Percentiles rank a stretch among this genome's conserved stretches.
These are phyloP conservation scores for Trichophaea hybrida DNA, from an alignment of 2,329 filamentous ascomycete genomes.

Conservation along the genomic window DNA sequence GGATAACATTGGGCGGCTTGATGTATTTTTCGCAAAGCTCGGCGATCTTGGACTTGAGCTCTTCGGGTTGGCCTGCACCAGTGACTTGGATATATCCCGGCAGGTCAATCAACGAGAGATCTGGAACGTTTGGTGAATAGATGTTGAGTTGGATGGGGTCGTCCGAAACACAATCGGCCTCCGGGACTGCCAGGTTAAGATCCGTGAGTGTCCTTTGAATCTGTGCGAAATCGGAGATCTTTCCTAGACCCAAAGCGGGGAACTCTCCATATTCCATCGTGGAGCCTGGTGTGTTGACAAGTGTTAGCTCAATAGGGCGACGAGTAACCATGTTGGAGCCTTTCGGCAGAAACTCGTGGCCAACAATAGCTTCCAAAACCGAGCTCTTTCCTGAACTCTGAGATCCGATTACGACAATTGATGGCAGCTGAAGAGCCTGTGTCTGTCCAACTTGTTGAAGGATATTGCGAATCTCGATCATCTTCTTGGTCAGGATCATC, in stretches of 20 bases:
- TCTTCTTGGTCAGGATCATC: constrained; percentile 98
- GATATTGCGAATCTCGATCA: constrained; percentile 95
- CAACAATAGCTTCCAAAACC: constrained; percentile 89
- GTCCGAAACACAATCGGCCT: constrained; percentile 82
- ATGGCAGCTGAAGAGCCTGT: constrained; percentile 71
- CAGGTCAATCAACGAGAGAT: constrained; percentile 87
- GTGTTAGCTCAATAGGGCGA: constrained; percentile 83
- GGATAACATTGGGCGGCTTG: constrained; percentile 83
- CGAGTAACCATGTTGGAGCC: constrained; percentile 98
- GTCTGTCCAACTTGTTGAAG: constrained; percentile 86
- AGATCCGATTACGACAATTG: constrained; percentile 97
- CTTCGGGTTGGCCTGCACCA: constrained; percentile 73
- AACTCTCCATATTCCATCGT: constrained; percentile 91
- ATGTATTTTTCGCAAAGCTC: constrained; percentile 98
- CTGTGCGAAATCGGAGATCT: constrained; percentile 78
- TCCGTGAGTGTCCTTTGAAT: constrained; percentile 92
- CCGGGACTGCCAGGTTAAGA: constrained; percentile 82
- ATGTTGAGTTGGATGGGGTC: constrained; percentile 94
- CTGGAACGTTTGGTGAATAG: constrained; percentile 87
- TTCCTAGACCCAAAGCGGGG: constrained; percentile 74
- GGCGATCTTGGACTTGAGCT: constrained; percentile 89
- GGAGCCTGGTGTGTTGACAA: constrained; percentile 85
- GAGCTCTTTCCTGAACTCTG: constrained; percentile 98
- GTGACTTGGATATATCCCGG: constrained; percentile 96
- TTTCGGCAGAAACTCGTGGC: constrained; percentile 93